Evolutionary conservation across 2,329 filamentous ascomycete genomes (phyloP).

Genomic region (Phaeoacremonium minimum): DNA sequence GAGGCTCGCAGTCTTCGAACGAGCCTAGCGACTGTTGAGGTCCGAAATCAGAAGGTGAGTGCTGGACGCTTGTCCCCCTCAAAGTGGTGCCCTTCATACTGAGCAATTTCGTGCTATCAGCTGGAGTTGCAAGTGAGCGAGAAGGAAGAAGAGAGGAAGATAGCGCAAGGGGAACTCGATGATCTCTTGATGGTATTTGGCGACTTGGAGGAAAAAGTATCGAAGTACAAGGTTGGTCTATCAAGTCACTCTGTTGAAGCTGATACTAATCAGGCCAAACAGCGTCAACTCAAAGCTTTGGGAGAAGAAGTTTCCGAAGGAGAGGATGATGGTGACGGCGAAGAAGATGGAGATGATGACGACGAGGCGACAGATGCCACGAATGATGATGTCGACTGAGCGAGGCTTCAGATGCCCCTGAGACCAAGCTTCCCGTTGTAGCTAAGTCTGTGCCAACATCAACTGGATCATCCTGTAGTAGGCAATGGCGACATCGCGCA

Average conservation of each 20-base stretch:
- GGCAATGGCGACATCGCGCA: too few species aligned
- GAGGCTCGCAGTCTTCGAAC: too few species aligned
- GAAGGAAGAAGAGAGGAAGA: constrained; percentile 58
- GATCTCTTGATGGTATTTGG: constrained; percentile 78
- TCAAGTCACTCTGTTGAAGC: neutral
- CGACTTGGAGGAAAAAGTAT: constrained; percentile 73
- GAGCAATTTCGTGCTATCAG: too few species aligned
- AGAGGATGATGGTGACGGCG: constrained; percentile 62
- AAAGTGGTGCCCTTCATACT: too few species aligned
- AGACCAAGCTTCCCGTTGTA: too few species aligned
- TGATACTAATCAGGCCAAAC: constrained; percentile 10
- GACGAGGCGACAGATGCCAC: constrained; percentile 33
- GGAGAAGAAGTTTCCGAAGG: constrained; percentile 71
- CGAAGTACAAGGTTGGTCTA: constrained; percentile 64
- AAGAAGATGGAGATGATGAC: constrained; percentile 50
- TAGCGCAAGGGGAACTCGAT: constrained; percentile 69
- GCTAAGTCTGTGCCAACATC: too few species aligned
- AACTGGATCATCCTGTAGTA: too few species aligned
- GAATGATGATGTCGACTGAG: constrained; percentile 13
- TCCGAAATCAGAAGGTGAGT: too few species aligned
- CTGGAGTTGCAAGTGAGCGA: too few species aligned
- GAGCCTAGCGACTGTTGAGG: too few species aligned
- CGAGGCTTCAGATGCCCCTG: neutral
- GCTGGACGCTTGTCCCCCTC: too few species aligned
- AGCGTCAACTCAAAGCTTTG: constrained; percentile 59